phyloP scores from a whole-genome alignment of 75 land plant species.

The Picea sitchensis region DNA sequence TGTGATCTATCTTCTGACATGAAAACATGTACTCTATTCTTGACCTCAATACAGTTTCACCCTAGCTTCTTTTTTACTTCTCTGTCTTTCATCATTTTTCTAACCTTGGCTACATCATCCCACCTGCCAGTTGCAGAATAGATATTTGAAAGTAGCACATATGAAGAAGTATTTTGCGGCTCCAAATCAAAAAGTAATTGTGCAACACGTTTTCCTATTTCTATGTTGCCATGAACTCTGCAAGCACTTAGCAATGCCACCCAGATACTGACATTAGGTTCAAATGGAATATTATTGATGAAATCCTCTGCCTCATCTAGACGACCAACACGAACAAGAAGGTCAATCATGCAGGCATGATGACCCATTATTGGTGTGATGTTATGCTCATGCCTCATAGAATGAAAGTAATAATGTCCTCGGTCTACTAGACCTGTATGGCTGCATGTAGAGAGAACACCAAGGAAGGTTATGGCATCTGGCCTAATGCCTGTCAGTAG shows the following conservation, averaged over 20 bases:
- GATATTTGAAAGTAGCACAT: constrained; percentile 50
- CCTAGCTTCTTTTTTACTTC: constrained; percentile 43
- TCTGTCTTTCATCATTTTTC: constrained; percentile 32
- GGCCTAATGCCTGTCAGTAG: constrained; percentile 49
- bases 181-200: constrained; percentile 41
- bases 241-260: constrained; percentile 49
- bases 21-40: constrained; percentile 39
- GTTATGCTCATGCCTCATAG: constrained; percentile 31
- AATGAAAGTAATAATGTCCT: constrained; percentile 41
- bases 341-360: constrained; percentile 56
- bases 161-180: constrained; percentile 53
- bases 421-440: constrained; percentile 56
- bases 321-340: constrained; percentile 46
- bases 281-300: constrained; percentile 47
- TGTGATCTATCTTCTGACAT: constrained; percentile 42
- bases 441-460: constrained; percentile 65
- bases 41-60: constrained; percentile 47
- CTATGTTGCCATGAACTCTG: constrained; percentile 42
- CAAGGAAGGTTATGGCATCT: constrained; percentile 59
- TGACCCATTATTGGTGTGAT: constrained; percentile 38
- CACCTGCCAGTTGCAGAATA: constrained; percentile 45
- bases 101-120: constrained; percentile 32
- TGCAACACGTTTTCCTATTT: constrained; percentile 38
- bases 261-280: constrained; percentile 47
- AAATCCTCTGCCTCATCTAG: constrained; percentile 44